These are phyloP conservation scores for Ehretia macrophylla DNA, from an alignment of 257 asterid species.

Conservation along the genomic window DNA sequence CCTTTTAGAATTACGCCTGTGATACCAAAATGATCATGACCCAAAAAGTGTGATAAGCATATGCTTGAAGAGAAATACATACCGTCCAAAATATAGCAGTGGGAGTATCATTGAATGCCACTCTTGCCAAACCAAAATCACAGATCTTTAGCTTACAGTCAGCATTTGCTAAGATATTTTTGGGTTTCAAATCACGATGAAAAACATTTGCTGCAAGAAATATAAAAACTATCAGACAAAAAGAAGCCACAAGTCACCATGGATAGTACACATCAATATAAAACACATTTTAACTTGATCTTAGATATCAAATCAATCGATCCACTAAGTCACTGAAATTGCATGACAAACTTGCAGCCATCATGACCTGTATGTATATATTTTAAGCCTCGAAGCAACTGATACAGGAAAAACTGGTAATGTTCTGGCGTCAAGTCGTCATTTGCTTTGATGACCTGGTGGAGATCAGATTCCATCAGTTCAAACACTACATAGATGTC, in stretches of 20 bases:
- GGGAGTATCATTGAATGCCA: slow-evolving; percentile 87
- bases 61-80: slow-evolving; percentile 35
- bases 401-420: slow-evolving; percentile 83
- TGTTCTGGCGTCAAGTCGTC: slow-evolving; percentile 89
- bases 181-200: slow-evolving; percentile 87
- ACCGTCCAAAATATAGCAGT: slow-evolving; percentile 94
- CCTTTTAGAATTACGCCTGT: too few species aligned
- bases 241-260: neutral
- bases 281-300: neutral
- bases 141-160: slow-evolving; percentile 87
- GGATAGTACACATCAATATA: neutral
- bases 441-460: slow-evolving; percentile 91
- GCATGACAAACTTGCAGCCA: neutral
- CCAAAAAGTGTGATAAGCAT: neutral
- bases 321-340: neutral
- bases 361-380: slow-evolving; percentile 78
- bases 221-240: slow-evolving; percentile 9
- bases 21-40: neutral
- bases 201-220: slow-evolving; percentile 69
- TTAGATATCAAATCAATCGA: neutral
- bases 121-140: slow-evolving; percentile 92
- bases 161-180: slow-evolving; percentile 84
- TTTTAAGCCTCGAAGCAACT: slow-evolving; percentile 87
- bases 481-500: slow-evolving; percentile 94
- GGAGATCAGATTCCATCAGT: slow-evolving; percentile 93